Evolutionary conservation across 768 basidiomycete species (phyloP), one percentile per base, ranked within the genome.

Genomic region (Cubamyces lactineus): DNA sequence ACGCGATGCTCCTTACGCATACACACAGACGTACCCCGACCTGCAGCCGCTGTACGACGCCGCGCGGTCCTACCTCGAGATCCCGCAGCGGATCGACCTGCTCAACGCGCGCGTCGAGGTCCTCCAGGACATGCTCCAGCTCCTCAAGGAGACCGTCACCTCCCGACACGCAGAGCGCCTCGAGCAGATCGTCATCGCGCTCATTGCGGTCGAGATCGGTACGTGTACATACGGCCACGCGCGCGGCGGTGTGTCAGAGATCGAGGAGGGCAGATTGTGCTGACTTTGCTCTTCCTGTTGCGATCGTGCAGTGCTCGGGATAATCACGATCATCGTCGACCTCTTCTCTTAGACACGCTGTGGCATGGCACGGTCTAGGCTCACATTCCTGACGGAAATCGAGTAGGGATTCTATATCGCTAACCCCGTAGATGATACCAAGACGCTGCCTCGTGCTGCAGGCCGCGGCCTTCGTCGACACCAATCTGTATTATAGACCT

Each of bases 51-150:
- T 98, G 39, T 98, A 97, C 74, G 92, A 94, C 66, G 94, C 95
- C 3, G 92, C 94, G 17, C 83, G 95, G 67, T 92, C 91, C 70
- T 98, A 98, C 74, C 84, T 98, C 21, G 96, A 98, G 77, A 92
- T 97, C 57, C 92, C 93, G 2, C 95, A 96, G 73, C 86, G 96
- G 58, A 93, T 96, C 63, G 92, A 95, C 73, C 78, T 97, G 26
- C 80, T 98, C 60, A 97, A 96, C 75, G 92, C 94, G 46, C 89
- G 96, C 62, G 94, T 97, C 39, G 96, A 94, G 80, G 92, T 98
- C 53, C 77, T 98, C 39, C 96, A 98, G 81, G 96, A 98, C 74
- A 96, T 98, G 92, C 84, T 98, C 12, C 90, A 94, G 71, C 83
- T 98, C 53, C 78, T 98, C 54, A 98, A 98, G 75, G 96, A 97